Evolutionary conservation across 2,329 filamentous ascomycete species (phyloP).

Genomic region (Botryotinia convoluta): DNA sequence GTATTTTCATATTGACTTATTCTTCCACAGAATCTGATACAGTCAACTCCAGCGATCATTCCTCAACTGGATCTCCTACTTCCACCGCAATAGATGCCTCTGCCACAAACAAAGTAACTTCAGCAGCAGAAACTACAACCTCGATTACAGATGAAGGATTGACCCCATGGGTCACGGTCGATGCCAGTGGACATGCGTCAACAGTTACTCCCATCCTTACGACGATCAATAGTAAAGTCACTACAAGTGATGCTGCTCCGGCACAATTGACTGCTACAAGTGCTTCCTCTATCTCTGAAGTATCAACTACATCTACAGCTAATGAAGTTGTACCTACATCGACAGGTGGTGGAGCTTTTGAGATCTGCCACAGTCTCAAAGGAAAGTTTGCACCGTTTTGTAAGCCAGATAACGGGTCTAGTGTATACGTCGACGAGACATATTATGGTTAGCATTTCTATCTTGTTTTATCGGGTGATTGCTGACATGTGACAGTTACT

Average conservation of each 20-base stretch:
- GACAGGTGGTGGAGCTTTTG: conserved; percentile 33
- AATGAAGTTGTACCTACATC: conserved; percentile 21
- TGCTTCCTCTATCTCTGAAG: conserved; percentile 22
- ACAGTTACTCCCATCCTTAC: conserved; percentile 33
- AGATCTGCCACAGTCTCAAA: conserved; percentile 34
- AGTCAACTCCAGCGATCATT: neutral
- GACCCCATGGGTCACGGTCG: conserved; percentile 34
- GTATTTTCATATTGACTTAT: neutral
- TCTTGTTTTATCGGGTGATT: neutral
- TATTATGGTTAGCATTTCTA: conserved; percentile 32
- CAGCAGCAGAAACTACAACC: neutral
- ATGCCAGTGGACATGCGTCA: conserved; percentile 31
- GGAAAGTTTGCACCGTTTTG: conserved; percentile 36
- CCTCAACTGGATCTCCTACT: neutral
- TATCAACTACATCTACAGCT: conserved; percentile 22
- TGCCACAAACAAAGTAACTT: neutral
- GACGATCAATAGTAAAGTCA: conserved; percentile 29
- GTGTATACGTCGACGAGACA: conserved; percentile 33
- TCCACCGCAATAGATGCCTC: neutral
- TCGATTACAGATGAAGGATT: conserved; percentile 21
- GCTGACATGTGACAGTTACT: conserved; percentile 30
- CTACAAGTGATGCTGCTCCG: conserved; percentile 30
- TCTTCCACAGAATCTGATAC: neutral
- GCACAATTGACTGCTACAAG: conserved; percentile 25
- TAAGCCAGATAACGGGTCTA: conserved; percentile 35